Conservation (phyloP, 441 rosid genomes). For the Erysimum cheiri region DNA sequence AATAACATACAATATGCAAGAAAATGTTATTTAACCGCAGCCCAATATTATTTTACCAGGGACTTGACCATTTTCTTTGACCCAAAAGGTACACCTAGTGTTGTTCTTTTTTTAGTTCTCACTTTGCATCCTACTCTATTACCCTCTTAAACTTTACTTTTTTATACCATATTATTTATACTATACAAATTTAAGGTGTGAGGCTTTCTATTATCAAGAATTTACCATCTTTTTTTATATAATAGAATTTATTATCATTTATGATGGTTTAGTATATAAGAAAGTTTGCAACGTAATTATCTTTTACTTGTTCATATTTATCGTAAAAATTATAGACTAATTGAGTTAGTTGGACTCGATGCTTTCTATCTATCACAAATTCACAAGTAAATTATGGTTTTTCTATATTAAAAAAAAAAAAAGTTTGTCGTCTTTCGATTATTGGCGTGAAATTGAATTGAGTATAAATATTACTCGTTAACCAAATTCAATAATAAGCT, state of each 20-base stretch:
- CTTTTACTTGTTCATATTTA: no score
- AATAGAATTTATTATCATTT: no score
- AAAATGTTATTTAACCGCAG: slow-evolving; percentile 33
- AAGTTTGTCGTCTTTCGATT: no score
- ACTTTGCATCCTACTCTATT: slow-evolving; percentile 30
- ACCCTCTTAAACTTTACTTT: slow-evolving; percentile 17
- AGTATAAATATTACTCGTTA: not conserved
- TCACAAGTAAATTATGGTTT: no score
- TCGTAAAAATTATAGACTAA: no score
- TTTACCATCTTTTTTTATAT: not conserved
- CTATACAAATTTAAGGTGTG: not conserved
- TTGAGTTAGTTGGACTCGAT: no score
- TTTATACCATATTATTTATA: not conserved
- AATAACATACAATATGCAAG: not conserved
- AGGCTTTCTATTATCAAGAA: not conserved
- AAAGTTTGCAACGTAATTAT: no score
- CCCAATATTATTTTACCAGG: slow-evolving; percentile 16
- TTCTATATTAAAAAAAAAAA: no score
- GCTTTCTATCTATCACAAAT: no score
- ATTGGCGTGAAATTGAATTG: not conserved
- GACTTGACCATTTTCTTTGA: slow-evolving; percentile 42
- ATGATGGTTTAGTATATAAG: no score
- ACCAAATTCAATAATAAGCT: not conserved
- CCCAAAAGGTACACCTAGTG: slow-evolving; percentile 39
- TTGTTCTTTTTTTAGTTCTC: slow-evolving; percentile 6